Conservation (phyloP, 2,329 filamentous ascomycete genomes). For the Aspergillus pseudonomiae region DNA sequence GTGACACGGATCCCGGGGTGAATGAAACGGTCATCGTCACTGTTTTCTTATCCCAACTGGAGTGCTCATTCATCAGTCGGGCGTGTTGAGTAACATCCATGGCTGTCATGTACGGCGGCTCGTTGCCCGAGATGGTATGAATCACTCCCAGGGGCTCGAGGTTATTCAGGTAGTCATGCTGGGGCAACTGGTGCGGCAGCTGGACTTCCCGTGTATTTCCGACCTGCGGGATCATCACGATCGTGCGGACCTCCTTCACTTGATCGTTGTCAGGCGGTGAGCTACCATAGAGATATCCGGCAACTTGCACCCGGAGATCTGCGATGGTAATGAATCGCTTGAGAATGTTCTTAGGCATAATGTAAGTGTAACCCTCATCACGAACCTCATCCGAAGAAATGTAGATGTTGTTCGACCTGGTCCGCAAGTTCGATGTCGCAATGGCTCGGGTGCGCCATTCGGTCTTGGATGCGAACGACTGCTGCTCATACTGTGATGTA, state of each 20-base stretch:
- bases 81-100: constrained; percentile 94
- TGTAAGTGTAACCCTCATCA: constrained; percentile 88
- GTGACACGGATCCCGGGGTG: constrained; percentile 92
- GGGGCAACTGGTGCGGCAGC: constrained; percentile 83
- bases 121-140: constrained; percentile 92
- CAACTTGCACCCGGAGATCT: constrained; percentile 93
- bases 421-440: constrained; percentile 91
- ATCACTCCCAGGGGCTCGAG: constrained; percentile 94
- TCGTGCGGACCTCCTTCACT: constrained; percentile 94
- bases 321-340: constrained; percentile 98
- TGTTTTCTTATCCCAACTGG: constrained; percentile 83
- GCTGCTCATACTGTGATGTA: constrained; percentile 95
- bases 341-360: constrained; percentile 98
- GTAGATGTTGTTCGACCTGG: constrained; percentile 96
- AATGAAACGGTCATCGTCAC: constrained; percentile 95
- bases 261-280: constrained; percentile 93
- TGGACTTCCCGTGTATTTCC: constrained; percentile 91
- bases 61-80: constrained; percentile 81
- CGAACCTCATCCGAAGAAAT: constrained; percentile 94
- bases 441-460: constrained; percentile 98
- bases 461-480: constrained; percentile 97
- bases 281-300: constrained; percentile 90
- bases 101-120: constrained; percentile 94
- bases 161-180: constrained; percentile 83
- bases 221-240: constrained; percentile 97